Evolutionary conservation across 768 basidiomycete species (phyloP).

Genomic region (Termitomyces sp.): DNA sequence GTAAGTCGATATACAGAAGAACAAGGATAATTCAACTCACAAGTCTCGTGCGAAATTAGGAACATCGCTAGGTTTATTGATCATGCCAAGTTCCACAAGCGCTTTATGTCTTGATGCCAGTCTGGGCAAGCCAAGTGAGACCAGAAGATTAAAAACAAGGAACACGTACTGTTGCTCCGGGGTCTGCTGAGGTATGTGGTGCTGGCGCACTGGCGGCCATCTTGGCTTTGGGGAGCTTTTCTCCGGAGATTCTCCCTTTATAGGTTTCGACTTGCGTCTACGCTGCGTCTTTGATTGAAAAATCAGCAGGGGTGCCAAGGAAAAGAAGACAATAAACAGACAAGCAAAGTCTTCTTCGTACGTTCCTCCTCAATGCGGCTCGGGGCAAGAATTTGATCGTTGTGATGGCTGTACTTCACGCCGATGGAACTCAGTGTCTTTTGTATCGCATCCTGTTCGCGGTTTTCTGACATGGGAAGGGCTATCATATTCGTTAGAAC

Average conservation of each 20-base stretch:
- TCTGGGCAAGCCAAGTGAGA: slow-evolving; percentile 24
- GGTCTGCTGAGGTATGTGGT: slow-evolving; percentile 43
- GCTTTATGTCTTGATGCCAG: slow-evolving; percentile 51
- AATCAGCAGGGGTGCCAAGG: background rate
- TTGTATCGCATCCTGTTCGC: slow-evolving; percentile 42
- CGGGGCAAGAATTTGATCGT: slow-evolving; percentile 62
- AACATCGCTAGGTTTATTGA: slow-evolving; percentile 46
- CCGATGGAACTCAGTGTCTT: slow-evolving; percentile 55
- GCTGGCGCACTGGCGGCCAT: slow-evolving; percentile 64
- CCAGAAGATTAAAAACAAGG: background rate
- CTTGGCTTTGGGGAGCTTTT: slow-evolving; percentile 30
- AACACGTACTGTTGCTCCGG: slow-evolving; percentile 44
- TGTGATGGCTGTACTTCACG: slow-evolving; percentile 68
- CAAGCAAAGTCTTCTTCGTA: slow-evolving; percentile 47
- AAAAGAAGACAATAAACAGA: slow-evolving; percentile 16
- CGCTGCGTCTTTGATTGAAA: slow-evolving; percentile 24
- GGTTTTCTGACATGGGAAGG: slow-evolving; percentile 24
- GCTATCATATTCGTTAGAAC: slow-evolving; percentile 20
- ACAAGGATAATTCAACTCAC: slow-evolving; percentile 32
- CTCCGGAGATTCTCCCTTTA: slow-evolving; percentile 11
- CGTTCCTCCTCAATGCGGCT: slow-evolving; percentile 66
- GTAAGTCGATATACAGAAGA: slow-evolving; percentile 1
- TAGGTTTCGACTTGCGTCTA: slow-evolving; percentile 17
- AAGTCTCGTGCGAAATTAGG: slow-evolving; percentile 58
- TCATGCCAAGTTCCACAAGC: slow-evolving; percentile 56